These are phyloP conservation scores for Begonia peltatifolia DNA, from an alignment of 306 rosid genomes.

Conservation along the genomic window DNA sequence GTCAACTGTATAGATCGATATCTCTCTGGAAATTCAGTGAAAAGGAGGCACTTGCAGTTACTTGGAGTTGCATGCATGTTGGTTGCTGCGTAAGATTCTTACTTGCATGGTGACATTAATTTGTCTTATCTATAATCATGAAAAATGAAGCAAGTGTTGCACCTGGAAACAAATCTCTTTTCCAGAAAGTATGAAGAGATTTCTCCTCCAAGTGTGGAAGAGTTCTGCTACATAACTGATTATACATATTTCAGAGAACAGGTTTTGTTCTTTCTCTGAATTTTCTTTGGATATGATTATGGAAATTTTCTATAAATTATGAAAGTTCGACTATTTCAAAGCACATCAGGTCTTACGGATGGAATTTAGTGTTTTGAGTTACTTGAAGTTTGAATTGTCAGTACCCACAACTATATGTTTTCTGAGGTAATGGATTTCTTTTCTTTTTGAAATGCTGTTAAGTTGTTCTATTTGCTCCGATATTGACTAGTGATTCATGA, in stretches of 20 bases:
- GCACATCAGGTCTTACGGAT: slow-evolving; percentile 50
- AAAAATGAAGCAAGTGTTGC: neutral
- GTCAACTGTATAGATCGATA: slow-evolving; percentile 74
- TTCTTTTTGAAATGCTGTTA: slow-evolving; percentile 6
- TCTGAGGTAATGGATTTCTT: slow-evolving; percentile 30
- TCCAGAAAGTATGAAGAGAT: slow-evolving; percentile 85
- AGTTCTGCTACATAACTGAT: slow-evolving; percentile 70
- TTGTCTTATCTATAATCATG: neutral
- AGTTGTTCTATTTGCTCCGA: neutral
- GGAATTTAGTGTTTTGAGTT: slow-evolving; percentile 64
- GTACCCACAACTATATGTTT: slow-evolving; percentile 59
- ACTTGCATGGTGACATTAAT: neutral
- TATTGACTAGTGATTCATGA: slow-evolving; percentile 23
- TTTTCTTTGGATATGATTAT: slow-evolving; percentile 6
- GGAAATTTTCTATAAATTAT: slow-evolving; percentile 2
- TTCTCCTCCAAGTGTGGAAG: slow-evolving; percentile 58
- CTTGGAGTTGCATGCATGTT: slow-evolving; percentile 81
- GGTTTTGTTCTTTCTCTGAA: slow-evolving; percentile 22
- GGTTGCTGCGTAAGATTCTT: slow-evolving; percentile 65
- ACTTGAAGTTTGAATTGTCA: slow-evolving; percentile 68
- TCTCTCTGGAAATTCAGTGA: slow-evolving; percentile 65
- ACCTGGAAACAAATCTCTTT: slow-evolving; percentile 7
- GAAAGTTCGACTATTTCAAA: slow-evolving; percentile 12
- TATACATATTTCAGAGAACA: slow-evolving; percentile 63
- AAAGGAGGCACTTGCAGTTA: slow-evolving; percentile 47